phyloP scores from a whole-genome alignment of 768 basidiomycete species.

The Cyclocybe cylindracea region DNA sequence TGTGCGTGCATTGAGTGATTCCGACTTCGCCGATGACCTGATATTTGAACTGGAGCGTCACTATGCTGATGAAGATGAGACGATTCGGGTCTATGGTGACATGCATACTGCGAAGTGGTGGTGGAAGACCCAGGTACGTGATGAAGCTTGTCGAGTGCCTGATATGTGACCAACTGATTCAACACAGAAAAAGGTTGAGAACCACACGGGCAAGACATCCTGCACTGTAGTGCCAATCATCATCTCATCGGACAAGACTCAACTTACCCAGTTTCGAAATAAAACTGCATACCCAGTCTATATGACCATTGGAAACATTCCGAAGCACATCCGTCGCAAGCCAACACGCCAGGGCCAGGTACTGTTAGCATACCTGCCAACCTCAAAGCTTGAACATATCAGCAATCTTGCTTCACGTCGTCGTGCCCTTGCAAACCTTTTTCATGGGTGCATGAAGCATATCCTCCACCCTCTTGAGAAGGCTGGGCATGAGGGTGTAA shows the following conservation, averaged over 20 bases:
- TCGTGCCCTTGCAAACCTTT: conserved; percentile 27
- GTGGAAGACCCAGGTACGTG: conserved; percentile 48
- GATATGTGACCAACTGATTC: neutral
- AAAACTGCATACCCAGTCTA: conserved; percentile 49
- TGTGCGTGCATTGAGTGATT: conserved; percentile 32
- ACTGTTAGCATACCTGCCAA: conserved; percentile 42
- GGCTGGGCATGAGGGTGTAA: conserved; percentile 22
- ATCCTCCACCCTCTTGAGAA: conserved; percentile 31
- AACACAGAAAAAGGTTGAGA: conserved; percentile 22
- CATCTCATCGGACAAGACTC: conserved; percentile 47
- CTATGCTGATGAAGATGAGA: conserved; percentile 28
- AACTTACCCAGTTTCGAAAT: conserved; percentile 38
- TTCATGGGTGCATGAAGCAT: conserved; percentile 33
- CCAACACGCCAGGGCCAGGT: conserved; percentile 33
- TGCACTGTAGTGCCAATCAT: conserved; percentile 44
- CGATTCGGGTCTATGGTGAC: conserved; percentile 34
- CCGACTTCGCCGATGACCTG: conserved; percentile 29
- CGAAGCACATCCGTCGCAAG: conserved; percentile 38
- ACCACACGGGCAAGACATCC: conserved; percentile 9
- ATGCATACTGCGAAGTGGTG: conserved; percentile 54
- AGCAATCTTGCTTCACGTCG: conserved; percentile 21
- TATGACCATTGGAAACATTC: conserved; percentile 47
- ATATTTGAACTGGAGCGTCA: conserved; percentile 36
- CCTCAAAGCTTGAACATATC: conserved; percentile 30
- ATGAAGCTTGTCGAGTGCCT: no score